A percentile compares a stretch with the other conserved stretches of the same genome.
Conservation (phyloP, 768 basidiomycete genomes). For the Boletellus ananiceps region DNA sequence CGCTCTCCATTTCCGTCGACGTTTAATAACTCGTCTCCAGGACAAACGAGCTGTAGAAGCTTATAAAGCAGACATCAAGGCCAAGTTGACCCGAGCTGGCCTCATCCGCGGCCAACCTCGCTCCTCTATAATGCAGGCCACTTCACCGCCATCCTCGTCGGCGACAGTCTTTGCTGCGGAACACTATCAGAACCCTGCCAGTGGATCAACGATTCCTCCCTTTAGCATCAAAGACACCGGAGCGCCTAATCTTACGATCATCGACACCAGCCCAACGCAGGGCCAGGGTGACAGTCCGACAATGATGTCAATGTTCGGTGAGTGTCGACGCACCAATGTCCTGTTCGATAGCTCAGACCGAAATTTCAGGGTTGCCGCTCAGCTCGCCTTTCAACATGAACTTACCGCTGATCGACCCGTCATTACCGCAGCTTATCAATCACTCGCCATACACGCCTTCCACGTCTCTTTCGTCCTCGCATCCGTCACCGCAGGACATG, state of each 20-base stretch:
- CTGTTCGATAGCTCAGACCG: conserved; percentile 11
- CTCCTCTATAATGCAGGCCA: conserved; percentile 44
- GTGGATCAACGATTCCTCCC: conserved; percentile 17
- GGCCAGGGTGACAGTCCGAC: conserved; percentile 23
- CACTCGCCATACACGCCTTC: conserved; percentile 35
- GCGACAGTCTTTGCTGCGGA: conserved; percentile 33
- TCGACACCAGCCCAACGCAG: conserved; percentile 16
- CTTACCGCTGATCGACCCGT: conserved; percentile 26
- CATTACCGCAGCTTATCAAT: conserved; percentile 25
- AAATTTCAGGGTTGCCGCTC: conserved; percentile 20
- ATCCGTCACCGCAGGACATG: conserved; percentile 32
- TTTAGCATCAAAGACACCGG: conserved; percentile 18
- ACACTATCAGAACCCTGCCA: conserved; percentile 23
- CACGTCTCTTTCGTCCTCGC: conserved; percentile 30
- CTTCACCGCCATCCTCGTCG: conserved; percentile 27
- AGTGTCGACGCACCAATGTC: neutral
- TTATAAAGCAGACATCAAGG: conserved; percentile 82
- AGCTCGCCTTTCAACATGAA: conserved; percentile 30
- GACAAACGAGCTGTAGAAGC: conserved; percentile 78
- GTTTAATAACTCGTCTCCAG: conserved; percentile 36
- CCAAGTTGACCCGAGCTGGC: conserved; percentile 69
- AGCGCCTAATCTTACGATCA: conserved; percentile 19
- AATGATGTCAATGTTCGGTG: conserved; percentile 29
- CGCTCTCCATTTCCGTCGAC: conserved; percentile 1
- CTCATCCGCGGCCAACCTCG: conserved; percentile 82